phyloP scores from a whole-genome alignment of 2,329 filamentous ascomycete species.

The Exophiala alcalophila region DNA sequence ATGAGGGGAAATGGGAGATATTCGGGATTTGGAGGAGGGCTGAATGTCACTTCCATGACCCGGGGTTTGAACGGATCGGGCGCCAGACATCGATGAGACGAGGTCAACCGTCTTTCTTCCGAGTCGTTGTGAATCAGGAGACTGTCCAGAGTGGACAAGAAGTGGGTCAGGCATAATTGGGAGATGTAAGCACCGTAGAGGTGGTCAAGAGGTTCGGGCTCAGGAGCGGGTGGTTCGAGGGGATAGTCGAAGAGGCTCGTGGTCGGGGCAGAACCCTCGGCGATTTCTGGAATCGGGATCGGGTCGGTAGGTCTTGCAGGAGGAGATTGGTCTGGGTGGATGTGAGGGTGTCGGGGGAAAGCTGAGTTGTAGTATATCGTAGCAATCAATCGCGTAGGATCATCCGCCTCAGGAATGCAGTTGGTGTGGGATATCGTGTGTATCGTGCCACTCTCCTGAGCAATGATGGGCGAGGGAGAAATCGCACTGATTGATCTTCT shows the following conservation, averaged over 20 bases:
- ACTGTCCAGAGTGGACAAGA: constrained; percentile 51
- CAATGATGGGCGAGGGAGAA: constrained; percentile 27
- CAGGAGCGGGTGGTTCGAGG: constrained; percentile 53
- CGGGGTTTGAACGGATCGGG: constrained; percentile 39
- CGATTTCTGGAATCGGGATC: constrained; percentile 42
- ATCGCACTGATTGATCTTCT: constrained; percentile 29
- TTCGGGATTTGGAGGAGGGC: constrained; percentile 48
- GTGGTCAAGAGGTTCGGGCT: constrained; percentile 55
- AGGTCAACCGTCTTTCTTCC: constrained; percentile 46
- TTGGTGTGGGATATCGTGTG: constrained; percentile 47
- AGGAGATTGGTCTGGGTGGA: constrained; percentile 48
- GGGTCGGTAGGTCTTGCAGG: constrained; percentile 37
- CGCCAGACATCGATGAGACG: constrained; percentile 49
- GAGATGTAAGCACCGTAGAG: constrained; percentile 55
- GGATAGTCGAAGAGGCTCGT: constrained; percentile 52
- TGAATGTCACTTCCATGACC: constrained; percentile 53
- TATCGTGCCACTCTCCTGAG: constrained; percentile 47
- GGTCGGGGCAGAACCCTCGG: constrained; percentile 49
- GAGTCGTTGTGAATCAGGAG: constrained; percentile 38
- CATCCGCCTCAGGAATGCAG: constrained; percentile 39
- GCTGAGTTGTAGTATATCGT: constrained; percentile 50
- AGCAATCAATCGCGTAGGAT: constrained; percentile 45
- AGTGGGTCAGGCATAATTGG: constrained; percentile 55
- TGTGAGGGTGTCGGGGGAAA: constrained; percentile 43
- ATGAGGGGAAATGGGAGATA: constrained; percentile 62